Evolutionary conservation across 202 grass and related monocot genomes (phyloP), one percentile per base, ranked within the genome.

Genomic region (Carex sylvatica): DNA sequence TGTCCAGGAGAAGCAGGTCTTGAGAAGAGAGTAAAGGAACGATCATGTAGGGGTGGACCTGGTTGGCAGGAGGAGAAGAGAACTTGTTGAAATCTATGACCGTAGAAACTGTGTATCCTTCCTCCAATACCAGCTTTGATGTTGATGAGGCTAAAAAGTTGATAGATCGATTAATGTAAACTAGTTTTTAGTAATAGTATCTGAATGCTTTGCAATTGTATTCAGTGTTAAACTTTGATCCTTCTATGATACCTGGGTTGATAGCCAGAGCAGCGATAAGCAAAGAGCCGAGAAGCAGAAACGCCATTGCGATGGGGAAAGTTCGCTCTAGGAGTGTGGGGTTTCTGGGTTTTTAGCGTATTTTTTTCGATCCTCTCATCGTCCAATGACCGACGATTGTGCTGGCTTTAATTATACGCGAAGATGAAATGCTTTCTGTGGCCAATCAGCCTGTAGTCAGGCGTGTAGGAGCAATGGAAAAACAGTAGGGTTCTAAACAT

Each of bases 41-140:
- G 13, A 82, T 30, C 38, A 62, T 35, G 42, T 51, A 67, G 36
- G 79, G 79, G 40, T 82, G 7, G 58, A 80, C 77, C 40, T 62
- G 62, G 33, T 62, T 65, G 23, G 23, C 79, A 52, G 62, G 63
- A 14, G 62, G 15, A 65, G 61, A 47, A 19, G 58, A 65, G 79
- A 82, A n/a, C 23, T 82, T 82, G 62, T 68, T 82, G 62, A 82
- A 82, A 40, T 82, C 79, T 46, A 82, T 11, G 1, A 68, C 18
- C 2, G 79, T 82, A 31, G 79, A 68, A 31, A 82, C 79, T 14
- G 60, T 67, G 79, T 82, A 68, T 36, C 79, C 79, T 30, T 82
- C 79, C 36, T 82, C 79, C 24, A 82, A 82, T 6, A 68, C 62
- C 58, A 82, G 42, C 79, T 66, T 82, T 65, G 79, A 82, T 23